Base-by-base conservation (phyloP, 2,329 filamentous ascomycete genomes). In the Graphium sp. region DNA sequence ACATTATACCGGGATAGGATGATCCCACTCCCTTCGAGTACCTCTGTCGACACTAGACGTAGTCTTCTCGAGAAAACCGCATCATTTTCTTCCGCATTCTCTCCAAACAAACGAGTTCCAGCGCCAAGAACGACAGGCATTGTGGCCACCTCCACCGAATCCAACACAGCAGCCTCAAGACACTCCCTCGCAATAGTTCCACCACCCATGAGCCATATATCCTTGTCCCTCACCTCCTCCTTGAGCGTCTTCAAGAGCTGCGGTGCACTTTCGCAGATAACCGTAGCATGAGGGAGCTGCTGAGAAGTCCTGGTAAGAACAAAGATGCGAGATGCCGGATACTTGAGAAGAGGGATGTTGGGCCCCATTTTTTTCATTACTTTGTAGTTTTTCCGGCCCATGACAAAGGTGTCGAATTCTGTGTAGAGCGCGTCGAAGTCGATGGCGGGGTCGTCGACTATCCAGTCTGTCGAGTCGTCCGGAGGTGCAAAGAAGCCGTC, bases 161-260 rank as follows among this genome's bases (percentile, higher is more conserved):
- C 47, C 12, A 53, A 31, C 15, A 52, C 27, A 4, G 41, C 39
- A 5, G 41, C 43, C 7, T 39, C 35, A 5, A 52, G 30, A 17
- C 43, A 44, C n/a, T 35, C 29, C 7, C 38, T 31, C 15, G 42
- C 46, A 13, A 54, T 35, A 23, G 36, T 30, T 1, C 42, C 43
- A 1, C 50, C 50, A 6, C 50, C 50, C 45, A 53, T 49, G 1
- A 53, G 37, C 50, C 50, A 53, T 5, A 52, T 42, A 20, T 49
- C 41, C 26, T 39, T 42, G 1, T 38, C 41, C n/a, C n/a, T n/a
- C 0, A 29, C 22, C 7, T 29, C n/a, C 1, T 16, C 26, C 22
- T 46, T 49, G 2, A 46, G 23, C 6, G 30, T 12, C 13, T 29
- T 25, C 6, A 52, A 32, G 5, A 32, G 24, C 1, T 36, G 35